A percentile compares a stretch with the other conserved stretches of the same genome.
phyloP scores from a whole-genome alignment of 208 protist genomes.

The Crithidia brevicula region DNA sequence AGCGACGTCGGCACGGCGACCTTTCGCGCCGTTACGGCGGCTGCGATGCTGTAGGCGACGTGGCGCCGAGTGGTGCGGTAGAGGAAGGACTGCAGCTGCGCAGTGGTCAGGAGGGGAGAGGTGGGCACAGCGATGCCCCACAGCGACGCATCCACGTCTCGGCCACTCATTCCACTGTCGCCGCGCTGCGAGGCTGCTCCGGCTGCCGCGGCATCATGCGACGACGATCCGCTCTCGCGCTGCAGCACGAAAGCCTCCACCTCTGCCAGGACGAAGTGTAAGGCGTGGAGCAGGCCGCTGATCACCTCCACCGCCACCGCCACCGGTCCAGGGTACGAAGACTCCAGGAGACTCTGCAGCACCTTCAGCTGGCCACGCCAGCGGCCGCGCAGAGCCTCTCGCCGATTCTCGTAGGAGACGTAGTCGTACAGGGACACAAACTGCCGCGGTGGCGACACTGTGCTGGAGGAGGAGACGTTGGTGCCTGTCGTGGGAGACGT shows the following conservation, averaged over 20 bases:
- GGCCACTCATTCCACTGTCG: not conserved
- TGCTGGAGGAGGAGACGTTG: not conserved
- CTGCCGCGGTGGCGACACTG: not conserved
- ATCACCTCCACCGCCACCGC: slow-evolving; percentile 60
- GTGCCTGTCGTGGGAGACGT: not conserved
- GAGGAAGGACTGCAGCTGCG: slow-evolving; percentile 49
- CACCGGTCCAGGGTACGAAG: slow-evolving; percentile 49
- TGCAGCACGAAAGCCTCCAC: slow-evolving; percentile 19
- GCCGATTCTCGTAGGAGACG: slow-evolving; percentile 27
- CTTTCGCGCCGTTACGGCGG: slow-evolving; percentile 26
- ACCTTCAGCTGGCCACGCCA: slow-evolving; percentile 48
- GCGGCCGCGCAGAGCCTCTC: slow-evolving; percentile 43
- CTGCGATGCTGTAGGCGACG: slow-evolving; percentile 42
- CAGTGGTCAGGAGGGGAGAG: slow-evolving; percentile 36
- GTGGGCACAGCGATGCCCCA: slow-evolving; percentile 29
- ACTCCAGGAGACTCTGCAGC: slow-evolving; percentile 52
- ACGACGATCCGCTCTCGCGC: not conserved
- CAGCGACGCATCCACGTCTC: slow-evolving; percentile 1
- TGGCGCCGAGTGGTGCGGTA: slow-evolving; percentile 51
- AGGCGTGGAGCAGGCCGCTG: slow-evolving; percentile 40
- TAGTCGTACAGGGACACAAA: slow-evolving; percentile 37
- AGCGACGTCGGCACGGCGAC: slow-evolving; percentile 9
- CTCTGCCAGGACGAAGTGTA: slow-evolving; percentile 37
- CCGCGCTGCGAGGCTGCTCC: not conserved
- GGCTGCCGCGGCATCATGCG: not conserved